A percentile compares a stretch with the other conserved stretches of the same genome.
Evolutionary conservation across 441 rosid species (phyloP).

Genomic region (Croton setiger): DNA sequence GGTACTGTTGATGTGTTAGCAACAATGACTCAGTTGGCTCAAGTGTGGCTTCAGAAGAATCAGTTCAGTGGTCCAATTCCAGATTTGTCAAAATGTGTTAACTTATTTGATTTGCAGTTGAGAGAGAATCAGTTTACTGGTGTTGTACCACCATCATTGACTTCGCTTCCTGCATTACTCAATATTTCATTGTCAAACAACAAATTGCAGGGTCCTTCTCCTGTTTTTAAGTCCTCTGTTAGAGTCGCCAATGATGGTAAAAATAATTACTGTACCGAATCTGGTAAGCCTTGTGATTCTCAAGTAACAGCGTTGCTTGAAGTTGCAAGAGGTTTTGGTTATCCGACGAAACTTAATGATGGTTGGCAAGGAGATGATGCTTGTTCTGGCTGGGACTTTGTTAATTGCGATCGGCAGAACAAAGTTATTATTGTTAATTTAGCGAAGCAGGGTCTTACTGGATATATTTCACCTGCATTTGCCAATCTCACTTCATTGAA

Average conservation of each 20-base stretch:
- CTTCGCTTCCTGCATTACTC: conserved; percentile 33
- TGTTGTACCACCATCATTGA: conserved; percentile 40
- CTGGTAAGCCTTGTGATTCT: conserved; percentile 4
- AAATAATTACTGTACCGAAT: conserved; percentile 11
- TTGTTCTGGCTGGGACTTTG: conserved; percentile 14
- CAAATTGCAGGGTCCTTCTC: conserved; percentile 66
- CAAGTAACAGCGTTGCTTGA: conserved; percentile 11
- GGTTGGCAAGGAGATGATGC: conserved; percentile 15
- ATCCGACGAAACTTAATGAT: conserved; percentile 15
- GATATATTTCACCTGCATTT: conserved; percentile 56
- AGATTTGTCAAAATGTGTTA: conserved; percentile 46
- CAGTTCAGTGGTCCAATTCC: conserved; percentile 69
- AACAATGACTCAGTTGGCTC: conserved; percentile 46
- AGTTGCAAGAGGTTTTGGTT: conserved; percentile 15
- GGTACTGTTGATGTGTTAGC: conserved; percentile 59
- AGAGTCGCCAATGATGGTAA: neutral
- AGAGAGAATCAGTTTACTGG: conserved; percentile 68
- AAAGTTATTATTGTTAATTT: conserved; percentile 7
- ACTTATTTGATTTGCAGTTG: conserved; percentile 59
- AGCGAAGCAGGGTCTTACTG: conserved; percentile 20
- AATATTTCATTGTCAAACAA: conserved; percentile 56
- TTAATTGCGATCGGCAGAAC: conserved; percentile 10
- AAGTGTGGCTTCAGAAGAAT: conserved; percentile 72
- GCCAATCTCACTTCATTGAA: conserved; percentile 46
- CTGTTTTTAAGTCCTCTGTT: conserved; percentile 20